These are phyloP conservation scores for Ustilago bromivora DNA, from an alignment of 1,284 basidiomycete genomes.

Conservation along the genomic window DNA sequence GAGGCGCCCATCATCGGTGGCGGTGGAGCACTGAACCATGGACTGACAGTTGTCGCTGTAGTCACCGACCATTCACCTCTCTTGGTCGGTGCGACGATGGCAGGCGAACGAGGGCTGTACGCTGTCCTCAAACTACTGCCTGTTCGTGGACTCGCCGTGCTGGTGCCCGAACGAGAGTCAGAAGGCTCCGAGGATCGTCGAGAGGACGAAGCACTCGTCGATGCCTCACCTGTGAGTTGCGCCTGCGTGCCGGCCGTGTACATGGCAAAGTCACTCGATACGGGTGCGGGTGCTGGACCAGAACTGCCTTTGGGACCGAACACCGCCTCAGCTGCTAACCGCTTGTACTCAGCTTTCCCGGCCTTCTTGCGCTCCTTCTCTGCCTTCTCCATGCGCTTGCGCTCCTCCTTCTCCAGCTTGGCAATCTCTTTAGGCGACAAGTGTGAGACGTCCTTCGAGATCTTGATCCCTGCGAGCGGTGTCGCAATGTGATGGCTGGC, in stretches of 20 bases:
- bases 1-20: slow-evolving; percentile 35
- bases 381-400: slow-evolving; percentile 43
- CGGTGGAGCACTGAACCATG: slow-evolving; percentile 52
- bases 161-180: slow-evolving; percentile 39
- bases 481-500: slow-evolving; percentile 15
- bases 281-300: slow-evolving; percentile 24
- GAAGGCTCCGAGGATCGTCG: slow-evolving; percentile 27
- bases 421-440: slow-evolving; percentile 40
- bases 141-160: slow-evolving; percentile 46
- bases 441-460: slow-evolving; percentile 40
- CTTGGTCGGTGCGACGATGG: slow-evolving; percentile 22
- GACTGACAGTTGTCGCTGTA: slow-evolving; percentile 40
- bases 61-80: slow-evolving; percentile 48
- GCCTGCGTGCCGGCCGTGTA: slow-evolving; percentile 29
- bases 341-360: slow-evolving; percentile 49
- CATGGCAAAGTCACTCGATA: slow-evolving; percentile 41
- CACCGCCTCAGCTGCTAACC: slow-evolving; percentile 48
- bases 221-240: neutral
- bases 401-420: slow-evolving; percentile 48
- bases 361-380: slow-evolving; percentile 52
- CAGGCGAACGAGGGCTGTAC: slow-evolving; percentile 32
- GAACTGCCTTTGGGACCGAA: slow-evolving; percentile 51
- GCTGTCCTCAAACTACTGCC: slow-evolving; percentile 36
- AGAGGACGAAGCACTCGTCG: slow-evolving; percentile 12
- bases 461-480: slow-evolving; percentile 30